These are phyloP conservation scores for Saturnispora dispora DNA, from an alignment of 805 yeast species.

Conservation along the genomic window DNA sequence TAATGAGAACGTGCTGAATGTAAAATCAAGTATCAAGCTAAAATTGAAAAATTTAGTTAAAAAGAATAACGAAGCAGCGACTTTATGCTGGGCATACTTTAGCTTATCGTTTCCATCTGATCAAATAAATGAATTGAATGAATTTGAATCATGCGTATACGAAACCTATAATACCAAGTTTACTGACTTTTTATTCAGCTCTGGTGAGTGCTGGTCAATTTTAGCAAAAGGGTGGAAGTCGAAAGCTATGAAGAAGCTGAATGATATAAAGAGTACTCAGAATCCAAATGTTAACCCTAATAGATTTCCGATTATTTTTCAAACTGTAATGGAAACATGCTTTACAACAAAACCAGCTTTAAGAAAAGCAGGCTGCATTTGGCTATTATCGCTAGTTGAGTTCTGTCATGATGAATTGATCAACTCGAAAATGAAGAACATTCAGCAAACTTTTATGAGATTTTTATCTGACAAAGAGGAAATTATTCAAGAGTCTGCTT, in stretches of 20 bases:
- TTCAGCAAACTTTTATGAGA: constrained; percentile 69
- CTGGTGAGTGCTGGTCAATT: constrained; percentile 77
- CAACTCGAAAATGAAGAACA: constrained; percentile 40
- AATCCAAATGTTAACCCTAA: constrained; percentile 19
- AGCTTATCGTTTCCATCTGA: constrained; percentile 29
- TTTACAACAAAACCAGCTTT: constrained; percentile 62
- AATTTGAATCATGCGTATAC: constrained; percentile 38
- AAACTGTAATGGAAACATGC: constrained; percentile 43
- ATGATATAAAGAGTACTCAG: constrained; percentile 56
- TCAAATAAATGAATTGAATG: constrained; percentile 9
- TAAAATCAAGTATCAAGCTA: constrained; percentile 22
- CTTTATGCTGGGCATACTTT: constrained; percentile 46
- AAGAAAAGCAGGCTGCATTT: constrained; percentile 70
- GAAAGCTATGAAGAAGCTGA: constrained; percentile 36
- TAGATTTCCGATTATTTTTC: constrained; percentile 31
- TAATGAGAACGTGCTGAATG: constrained; percentile 13
- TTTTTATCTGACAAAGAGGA: constrained; percentile 79
- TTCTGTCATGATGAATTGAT: constrained; percentile 46
- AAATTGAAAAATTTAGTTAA: constrained; percentile 34
- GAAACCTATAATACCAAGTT: constrained; percentile 60
- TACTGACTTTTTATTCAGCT: constrained; percentile 63
- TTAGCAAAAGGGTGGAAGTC: constrained; percentile 73
- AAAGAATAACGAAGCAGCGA: constrained; percentile 45
- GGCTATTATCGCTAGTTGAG: constrained; percentile 76
- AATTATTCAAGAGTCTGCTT: constrained; percentile 83